phyloP scores from a whole-genome alignment of 1,139 yeast genomes.

The Nematodospora anomalae region DNA sequence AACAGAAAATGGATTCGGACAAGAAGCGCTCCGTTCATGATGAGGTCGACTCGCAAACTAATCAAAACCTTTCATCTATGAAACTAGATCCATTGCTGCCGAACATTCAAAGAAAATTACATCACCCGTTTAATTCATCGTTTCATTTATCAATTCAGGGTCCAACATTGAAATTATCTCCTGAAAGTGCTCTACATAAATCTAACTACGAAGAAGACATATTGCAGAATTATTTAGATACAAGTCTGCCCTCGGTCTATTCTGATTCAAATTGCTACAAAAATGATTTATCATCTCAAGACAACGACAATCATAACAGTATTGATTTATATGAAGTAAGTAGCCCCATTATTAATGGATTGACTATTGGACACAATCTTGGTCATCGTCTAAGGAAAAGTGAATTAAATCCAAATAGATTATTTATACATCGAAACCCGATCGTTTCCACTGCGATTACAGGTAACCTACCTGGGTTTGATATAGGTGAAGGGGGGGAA shows the following conservation, averaged over 20 bases:
- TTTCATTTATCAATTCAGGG: constrained; percentile 37
- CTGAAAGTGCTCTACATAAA: constrained; percentile 12
- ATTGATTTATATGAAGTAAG: constrained; percentile 30
- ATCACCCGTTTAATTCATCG: constrained; percentile 24
- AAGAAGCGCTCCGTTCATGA: no score
- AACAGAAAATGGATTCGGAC: neutral
- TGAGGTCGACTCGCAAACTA: no score
- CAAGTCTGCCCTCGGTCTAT: constrained; percentile 12
- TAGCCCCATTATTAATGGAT: constrained; percentile 40
- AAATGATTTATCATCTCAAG: neutral
- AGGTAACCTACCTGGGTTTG: neutral
- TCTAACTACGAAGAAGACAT: constrained; percentile 25
- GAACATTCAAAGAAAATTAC: constrained; percentile 6
- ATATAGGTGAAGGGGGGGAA: constrained; percentile 5
- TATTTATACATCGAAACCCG: constrained; percentile 22
- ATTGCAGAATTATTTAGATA: constrained; percentile 36
- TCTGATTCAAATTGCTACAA: constrained; percentile 1
- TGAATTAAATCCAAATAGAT: constrained; percentile 14
- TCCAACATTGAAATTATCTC: constrained; percentile 9
- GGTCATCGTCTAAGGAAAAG: constrained; percentile 20
- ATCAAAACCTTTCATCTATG: no score
- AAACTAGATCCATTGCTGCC: no score
- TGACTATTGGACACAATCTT: constrained; percentile 34
- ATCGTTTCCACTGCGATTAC: constrained; percentile 3
- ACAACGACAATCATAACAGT: constrained; percentile 4